A percentile compares a stretch with the other conserved stretches of the same genome.
Evolutionary conservation across 371 early-diverging fungal species (phyloP).

Genomic region (Zychaea mexicana): DNA sequence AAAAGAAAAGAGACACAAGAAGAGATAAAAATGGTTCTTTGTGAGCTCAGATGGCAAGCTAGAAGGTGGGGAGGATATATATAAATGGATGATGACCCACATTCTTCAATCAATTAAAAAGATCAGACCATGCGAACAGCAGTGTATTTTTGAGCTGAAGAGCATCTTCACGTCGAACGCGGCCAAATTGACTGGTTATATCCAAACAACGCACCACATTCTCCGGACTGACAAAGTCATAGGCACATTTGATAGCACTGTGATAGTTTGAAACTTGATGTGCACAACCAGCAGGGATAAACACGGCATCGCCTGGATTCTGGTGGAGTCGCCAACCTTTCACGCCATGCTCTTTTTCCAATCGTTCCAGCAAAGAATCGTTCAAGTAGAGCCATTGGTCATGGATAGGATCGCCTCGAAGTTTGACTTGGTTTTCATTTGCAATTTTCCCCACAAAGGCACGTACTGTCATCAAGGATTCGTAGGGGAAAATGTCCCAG

Average conservation of each 20-base stretch:
- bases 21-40: too few species aligned
- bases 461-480: conserved; percentile 44
- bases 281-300: conserved; percentile 78
- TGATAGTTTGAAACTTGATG: conserved; percentile 74
- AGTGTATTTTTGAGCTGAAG: conserved; percentile 50
- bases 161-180: conserved; percentile 42
- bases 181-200: conserved; percentile 53
- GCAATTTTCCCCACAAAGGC: conserved; percentile 38
- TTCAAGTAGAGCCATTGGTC: conserved; percentile 64
- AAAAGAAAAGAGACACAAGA: not conserved
- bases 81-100: too few species aligned
- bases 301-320: conserved; percentile 70
- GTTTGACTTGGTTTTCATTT: not conserved
- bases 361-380: conserved; percentile 28
- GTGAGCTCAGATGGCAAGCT: too few species aligned
- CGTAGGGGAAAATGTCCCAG: conserved; percentile 71
- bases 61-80: too few species aligned
- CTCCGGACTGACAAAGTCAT: conserved; percentile 79
- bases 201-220: conserved; percentile 43
- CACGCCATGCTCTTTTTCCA: conserved; percentile 44
- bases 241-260: conserved; percentile 65
- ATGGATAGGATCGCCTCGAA: conserved; percentile 60
- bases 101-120: not conserved
- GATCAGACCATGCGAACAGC: conserved; percentile 29
- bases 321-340: conserved; percentile 59